Conservation (phyloP, 371 early-diverging fungal species). For the Ordospora colligata region DNA sequence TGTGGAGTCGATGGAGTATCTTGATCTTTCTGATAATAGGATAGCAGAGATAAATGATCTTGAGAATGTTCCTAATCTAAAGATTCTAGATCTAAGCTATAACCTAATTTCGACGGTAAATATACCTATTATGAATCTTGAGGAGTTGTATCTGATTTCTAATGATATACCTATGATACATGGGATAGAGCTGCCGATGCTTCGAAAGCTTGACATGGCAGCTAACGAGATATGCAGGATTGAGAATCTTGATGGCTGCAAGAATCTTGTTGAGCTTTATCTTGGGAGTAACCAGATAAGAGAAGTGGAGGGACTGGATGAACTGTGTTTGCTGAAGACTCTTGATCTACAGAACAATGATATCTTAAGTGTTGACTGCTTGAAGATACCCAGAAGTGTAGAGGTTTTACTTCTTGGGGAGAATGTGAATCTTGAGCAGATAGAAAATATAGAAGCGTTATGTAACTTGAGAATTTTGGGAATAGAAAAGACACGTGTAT, state of each 20-base stretch:
- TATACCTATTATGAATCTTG: background rate
- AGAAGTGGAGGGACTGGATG: constrained; percentile 27
- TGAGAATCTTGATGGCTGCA: constrained; percentile 21
- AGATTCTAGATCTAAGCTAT: constrained; percentile 47
- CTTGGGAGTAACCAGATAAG: constrained; percentile 44
- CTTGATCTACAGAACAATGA: constrained; percentile 52
- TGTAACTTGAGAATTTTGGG: constrained; percentile 31
- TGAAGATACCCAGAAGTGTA: constrained; percentile 27
- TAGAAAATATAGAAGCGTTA: constrained; percentile 31
- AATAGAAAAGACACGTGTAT: constrained; percentile 23
- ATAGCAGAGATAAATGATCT: constrained; percentile 31
- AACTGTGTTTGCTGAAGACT: constrained; percentile 24
- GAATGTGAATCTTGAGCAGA: constrained; percentile 30
- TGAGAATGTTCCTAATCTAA: constrained; percentile 32
- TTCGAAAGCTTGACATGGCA: constrained; percentile 53
- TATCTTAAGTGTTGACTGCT: constrained; percentile 45
- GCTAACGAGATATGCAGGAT: constrained; percentile 42
- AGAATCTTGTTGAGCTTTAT: constrained; percentile 42
- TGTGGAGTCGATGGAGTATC: constrained; percentile 16
- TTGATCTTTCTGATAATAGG: constrained; percentile 55
- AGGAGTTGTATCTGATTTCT: constrained; percentile 51
- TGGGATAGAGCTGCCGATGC: background rate
- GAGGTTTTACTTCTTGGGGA: constrained; percentile 36
- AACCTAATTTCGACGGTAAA: constrained; percentile 38
- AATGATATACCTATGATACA: constrained; percentile 50